A percentile compares a stretch with the other conserved stretches of the same genome.
These are phyloP conservation scores for Thyridium curvatum DNA, from an alignment of 2,329 filamentous ascomycete genomes.

Conservation along the genomic window DNA sequence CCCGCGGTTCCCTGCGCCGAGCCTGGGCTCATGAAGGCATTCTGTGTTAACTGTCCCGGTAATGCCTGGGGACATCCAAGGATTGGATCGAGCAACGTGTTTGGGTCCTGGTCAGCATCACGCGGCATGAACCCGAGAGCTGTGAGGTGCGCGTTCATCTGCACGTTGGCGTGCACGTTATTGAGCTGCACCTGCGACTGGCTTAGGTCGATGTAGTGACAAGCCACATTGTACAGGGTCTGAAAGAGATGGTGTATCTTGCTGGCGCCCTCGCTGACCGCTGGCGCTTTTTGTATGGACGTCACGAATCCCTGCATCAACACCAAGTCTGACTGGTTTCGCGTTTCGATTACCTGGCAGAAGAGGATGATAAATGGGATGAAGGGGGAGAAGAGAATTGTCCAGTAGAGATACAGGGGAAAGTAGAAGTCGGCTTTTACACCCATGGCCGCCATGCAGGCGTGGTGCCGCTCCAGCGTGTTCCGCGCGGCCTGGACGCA, in stretches of 20 bases:
- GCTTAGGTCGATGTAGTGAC: conserved; percentile 47
- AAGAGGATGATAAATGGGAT: conserved; percentile 55
- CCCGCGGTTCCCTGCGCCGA: too few species aligned
- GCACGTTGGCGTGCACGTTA: too few species aligned
- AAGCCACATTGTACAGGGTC: conserved; percentile 55
- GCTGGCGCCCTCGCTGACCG: conserved; percentile 50
- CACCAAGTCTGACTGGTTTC: conserved; percentile 43
- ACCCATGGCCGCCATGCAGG: conserved; percentile 36
- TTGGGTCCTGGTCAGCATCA: too few species aligned
- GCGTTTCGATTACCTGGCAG: conserved; percentile 50
- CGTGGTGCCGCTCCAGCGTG: conserved; percentile 37
- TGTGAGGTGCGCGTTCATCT: too few species aligned
- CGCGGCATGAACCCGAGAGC: too few species aligned
- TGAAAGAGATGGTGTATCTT: conserved; percentile 57
- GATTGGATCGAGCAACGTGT: too few species aligned
- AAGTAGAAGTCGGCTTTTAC: conserved; percentile 29
- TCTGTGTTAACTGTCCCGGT: too few species aligned
- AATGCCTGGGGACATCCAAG: too few species aligned
- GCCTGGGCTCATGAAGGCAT: too few species aligned
- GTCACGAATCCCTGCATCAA: conserved; percentile 49
- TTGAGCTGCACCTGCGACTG: too few species aligned
- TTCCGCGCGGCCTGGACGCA: conserved; percentile 43
- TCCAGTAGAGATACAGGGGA: conserved; percentile 45
- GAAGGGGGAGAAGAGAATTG: conserved; percentile 50
- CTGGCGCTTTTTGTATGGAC: conserved; percentile 44